These are phyloP conservation scores for Basidiobolus meristosporus DNA, from an alignment of 371 early-diverging fungal genomes.

Conservation along the genomic window DNA sequence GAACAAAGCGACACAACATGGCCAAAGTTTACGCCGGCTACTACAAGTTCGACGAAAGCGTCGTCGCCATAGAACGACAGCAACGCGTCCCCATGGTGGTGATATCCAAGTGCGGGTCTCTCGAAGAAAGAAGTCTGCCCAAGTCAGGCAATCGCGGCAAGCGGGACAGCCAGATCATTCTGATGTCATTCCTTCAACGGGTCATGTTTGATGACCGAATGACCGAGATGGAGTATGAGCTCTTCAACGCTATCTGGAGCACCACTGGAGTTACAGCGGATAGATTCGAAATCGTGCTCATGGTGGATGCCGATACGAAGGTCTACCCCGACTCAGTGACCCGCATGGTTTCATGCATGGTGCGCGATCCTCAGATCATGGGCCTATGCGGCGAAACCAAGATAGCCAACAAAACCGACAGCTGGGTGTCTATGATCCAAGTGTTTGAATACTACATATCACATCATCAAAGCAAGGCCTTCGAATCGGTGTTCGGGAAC, in stretches of 20 bases:
- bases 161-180: conserved; percentile 93
- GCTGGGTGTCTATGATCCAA: conserved; percentile 85
- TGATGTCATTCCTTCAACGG: conserved; percentile 91
- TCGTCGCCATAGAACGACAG: conserved; percentile 17
- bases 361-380: conserved; percentile 49
- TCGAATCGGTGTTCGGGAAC: conserved; percentile 91
- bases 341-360: conserved; percentile 52
- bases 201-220: conserved; percentile 89
- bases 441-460: conserved; percentile 94
- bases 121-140: conserved; percentile 33
- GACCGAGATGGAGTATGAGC: conserved; percentile 86
- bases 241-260: conserved; percentile 74
- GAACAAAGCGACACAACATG: conserved; percentile 83
- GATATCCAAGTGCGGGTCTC: conserved; percentile 85
- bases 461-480: conserved; percentile 83
- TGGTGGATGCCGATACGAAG: conserved; percentile 96
- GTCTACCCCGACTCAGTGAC: conserved; percentile 56
- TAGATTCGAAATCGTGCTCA: conserved; percentile 70
- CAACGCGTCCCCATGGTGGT: conserved; percentile 60
- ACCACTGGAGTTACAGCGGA: conserved; percentile 67
- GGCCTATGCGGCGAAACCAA: conserved; percentile 79
- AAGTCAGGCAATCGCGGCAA: conserved; percentile 95
- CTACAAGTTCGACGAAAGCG: conserved; percentile 47
- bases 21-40: conserved; percentile 84
- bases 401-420: conserved; percentile 62